A percentile compares a stretch with the other conserved stretches of the same genome.
phyloP scores from a whole-genome alignment of 208 protist genomes.

The Trypanosomatidae sp. region DNA sequence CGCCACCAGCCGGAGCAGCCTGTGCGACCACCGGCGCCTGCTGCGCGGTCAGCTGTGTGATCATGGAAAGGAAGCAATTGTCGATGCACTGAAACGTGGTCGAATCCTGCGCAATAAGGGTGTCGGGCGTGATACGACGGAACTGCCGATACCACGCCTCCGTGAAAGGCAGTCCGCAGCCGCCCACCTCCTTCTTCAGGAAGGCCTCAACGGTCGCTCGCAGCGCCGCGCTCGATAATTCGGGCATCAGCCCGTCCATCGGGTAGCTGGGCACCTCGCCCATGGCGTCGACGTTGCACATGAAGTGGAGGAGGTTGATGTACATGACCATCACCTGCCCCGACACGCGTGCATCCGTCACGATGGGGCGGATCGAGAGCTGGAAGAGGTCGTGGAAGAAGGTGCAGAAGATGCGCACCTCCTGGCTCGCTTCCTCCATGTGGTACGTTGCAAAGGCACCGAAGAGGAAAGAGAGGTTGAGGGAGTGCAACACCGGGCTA shows the following conservation, averaged over 20 bases:
- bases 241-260: constrained; percentile 53
- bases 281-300: constrained; percentile 89
- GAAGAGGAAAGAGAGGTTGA: constrained; percentile 81
- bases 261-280: constrained; percentile 42
- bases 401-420: constrained; percentile 72
- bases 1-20: constrained; percentile 15
- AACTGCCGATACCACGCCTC: constrained; percentile 87
- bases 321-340: constrained; percentile 80
- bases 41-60: constrained; percentile 39
- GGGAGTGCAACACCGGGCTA: constrained; percentile 61
- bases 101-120: constrained; percentile 61
- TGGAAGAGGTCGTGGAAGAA: constrained; percentile 85
- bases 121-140: constrained; percentile 62
- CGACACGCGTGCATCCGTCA: constrained; percentile 47
- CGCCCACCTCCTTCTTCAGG: constrained; percentile 67
- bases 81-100: constrained; percentile 70
- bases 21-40: constrained; percentile 20
- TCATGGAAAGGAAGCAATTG: constrained; percentile 47
- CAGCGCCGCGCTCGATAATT: constrained; percentile 59
- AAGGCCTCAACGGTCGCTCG: constrained; percentile 54
- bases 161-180: constrained; percentile 58
- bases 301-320: constrained; percentile 85
- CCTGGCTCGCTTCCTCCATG: constrained; percentile 57
- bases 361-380: constrained; percentile 62
- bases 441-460: constrained; percentile 84